A percentile compares a stretch with the other conserved stretches of the same genome.
These are phyloP conservation scores for Mitragyna speciosa DNA, from an alignment of 257 asterid species.

Conservation along the genomic window DNA sequence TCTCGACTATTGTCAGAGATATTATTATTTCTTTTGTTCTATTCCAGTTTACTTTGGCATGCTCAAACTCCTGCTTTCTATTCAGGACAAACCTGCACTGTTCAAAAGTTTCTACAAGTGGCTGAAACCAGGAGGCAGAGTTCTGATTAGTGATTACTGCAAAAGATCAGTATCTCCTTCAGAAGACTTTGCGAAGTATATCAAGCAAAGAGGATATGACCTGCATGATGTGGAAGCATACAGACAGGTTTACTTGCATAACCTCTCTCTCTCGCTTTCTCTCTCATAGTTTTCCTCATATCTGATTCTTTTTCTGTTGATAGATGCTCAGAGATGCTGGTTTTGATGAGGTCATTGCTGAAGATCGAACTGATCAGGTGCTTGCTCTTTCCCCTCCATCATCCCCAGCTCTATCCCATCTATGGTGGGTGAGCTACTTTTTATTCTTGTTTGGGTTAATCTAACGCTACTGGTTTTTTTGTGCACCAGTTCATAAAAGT, in stretches of 20 bases:
- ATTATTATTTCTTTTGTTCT: neutral
- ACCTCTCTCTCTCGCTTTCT: neutral
- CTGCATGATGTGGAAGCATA: conserved; percentile 77
- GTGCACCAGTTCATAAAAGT: conserved; percentile 68
- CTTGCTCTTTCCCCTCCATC: neutral
- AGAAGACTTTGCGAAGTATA: conserved; percentile 64
- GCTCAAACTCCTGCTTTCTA: neutral
- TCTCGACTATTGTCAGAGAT: neutral
- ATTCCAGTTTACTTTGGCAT: neutral
- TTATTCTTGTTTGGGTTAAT: neutral
- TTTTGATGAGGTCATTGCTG: conserved; percentile 75
- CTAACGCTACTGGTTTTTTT: neutral
- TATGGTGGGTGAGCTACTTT: neutral
- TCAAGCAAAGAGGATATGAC: conserved; percentile 89
- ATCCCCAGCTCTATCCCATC: neutral
- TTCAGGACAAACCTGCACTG: conserved; percentile 90
- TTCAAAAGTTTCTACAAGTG: conserved; percentile 90
- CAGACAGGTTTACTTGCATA: conserved; percentile 57
- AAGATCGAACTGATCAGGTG: conserved; percentile 96
- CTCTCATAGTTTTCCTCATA: neutral
- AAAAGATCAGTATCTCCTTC: conserved; percentile 74
- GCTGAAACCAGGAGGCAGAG: conserved; percentile 97
- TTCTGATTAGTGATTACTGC: conserved; percentile 92
- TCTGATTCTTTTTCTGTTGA: neutral
- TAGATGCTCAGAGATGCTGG: conserved; percentile 97